Base-by-base conservation (phyloP, 1,284 basidiomycete genomes). In the Naganishia cerealis region DNA sequence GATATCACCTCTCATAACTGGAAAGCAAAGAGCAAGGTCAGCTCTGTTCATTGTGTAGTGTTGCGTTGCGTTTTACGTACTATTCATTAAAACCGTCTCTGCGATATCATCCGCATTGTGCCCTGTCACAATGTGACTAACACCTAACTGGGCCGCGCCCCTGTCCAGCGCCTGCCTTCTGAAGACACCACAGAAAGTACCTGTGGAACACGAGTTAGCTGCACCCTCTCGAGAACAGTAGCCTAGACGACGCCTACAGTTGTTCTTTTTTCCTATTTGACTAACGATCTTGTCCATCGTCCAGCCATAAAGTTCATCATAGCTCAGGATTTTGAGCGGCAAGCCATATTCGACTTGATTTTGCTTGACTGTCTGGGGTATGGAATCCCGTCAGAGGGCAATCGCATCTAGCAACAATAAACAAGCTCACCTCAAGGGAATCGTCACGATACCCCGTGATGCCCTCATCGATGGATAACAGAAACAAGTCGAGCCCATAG, bases 31-130 rank as follows among this genome's bases (percentile, higher is more conserved):
- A 10, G 7, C 57, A n/a, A 29, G 26, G 56, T 69, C 50, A 29
- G 33, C 21, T 36, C 36, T 16, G 12, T 54, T 12, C 24, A 5
- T 16, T 2, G 46, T n/a, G 39, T 18, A 1, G 24, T 40, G 68
- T 7, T 33, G 53, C 18, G n/a, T n/a, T n/a, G n/a, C n/a, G n/a
- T n/a, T 40, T 38, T 38, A 82, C 89, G 73, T 68, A 94, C 94
- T 92, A 76, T 99, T 99, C 95, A 99, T 99, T 18, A 99, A 81
- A 0, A 99, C 91, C 0, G 95, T 99, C 82, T 99, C 95, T 9
- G 95, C 95, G 56, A 99, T 94, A 80, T 99, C 95, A 75, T 99
- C 95, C 40, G 95, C 95, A 77, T 99, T 99, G 81, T 99, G 95
- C 0, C 95, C 95, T 0, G 95, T 99, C 2, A 99, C 94, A 70